phyloP scores from a whole-genome alignment of 805 yeast species.

The Lipomyces mesembrius region DNA sequence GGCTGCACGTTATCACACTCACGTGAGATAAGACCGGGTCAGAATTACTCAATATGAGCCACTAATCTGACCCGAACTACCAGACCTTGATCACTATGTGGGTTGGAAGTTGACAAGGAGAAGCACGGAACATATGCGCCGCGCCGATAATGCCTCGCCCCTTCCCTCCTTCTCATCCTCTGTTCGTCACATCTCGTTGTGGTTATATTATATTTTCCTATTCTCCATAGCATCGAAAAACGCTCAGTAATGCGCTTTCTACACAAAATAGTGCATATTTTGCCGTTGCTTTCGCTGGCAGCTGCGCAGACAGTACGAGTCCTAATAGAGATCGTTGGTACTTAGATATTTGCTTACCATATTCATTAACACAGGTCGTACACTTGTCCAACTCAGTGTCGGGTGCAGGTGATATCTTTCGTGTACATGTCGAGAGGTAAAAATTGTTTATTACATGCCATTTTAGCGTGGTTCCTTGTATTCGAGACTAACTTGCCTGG shows the following conservation, averaged over 20 bases:
- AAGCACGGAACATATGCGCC: neutral
- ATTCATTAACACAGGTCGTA: neutral
- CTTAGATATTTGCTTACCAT: neutral
- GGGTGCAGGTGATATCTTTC: neutral
- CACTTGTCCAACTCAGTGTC: constrained; percentile 3
- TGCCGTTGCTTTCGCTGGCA: constrained; percentile 1
- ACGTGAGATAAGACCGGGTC: neutral
- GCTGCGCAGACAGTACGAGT: neutral
- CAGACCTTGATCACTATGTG: too few species aligned
- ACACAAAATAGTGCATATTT: neutral
- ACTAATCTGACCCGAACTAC: neutral
- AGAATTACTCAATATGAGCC: neutral
- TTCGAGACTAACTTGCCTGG: neutral
- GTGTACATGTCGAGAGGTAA: neutral
- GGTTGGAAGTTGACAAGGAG: too few species aligned
- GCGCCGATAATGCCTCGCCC: neutral
- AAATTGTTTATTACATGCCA: neutral
- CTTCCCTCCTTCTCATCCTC: neutral
- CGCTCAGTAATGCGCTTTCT: neutral
- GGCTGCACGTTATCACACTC: neutral
- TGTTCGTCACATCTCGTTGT: neutral
- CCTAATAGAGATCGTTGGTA: neutral
- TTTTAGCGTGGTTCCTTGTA: neutral
- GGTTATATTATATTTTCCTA: neutral
- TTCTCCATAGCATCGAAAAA: neutral